Evolutionary conservation across 345 rosid genomes (phyloP), one percentile per base, ranked within the genome.

Genomic region (Camelina hispida): DNA sequence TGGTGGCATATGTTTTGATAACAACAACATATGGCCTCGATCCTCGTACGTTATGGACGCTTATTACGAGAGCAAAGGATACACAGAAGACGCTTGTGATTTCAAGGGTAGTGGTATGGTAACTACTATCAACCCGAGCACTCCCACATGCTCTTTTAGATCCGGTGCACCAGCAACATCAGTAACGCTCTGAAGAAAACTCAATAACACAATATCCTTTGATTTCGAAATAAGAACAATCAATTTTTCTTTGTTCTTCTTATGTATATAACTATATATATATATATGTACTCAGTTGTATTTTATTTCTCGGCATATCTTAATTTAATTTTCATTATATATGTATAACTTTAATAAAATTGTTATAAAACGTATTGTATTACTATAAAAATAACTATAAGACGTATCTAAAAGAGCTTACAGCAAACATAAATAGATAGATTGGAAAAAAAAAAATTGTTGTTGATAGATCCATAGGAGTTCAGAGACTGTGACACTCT

Each of bases 1-100:
- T 0, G 95, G 87, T 11, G 81, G 90, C 30, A 66, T 80, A 60
- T 93, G 96, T 60, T 88, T 75, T 32, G 51, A 71, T 43, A 91
- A 92, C 1, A 81, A 84, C 65, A 79, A 86, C 1, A 32, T 88
- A 0, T 85, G 65, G 70, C 84, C 91, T 2, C 93, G 91, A 72
- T 87, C 98, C 0, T 84, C 95, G 4, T 90, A 83, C 18, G 85
- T 93, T 0, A 88, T 90, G 81, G 87, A 90, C 68, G 85, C 86
- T 69, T 90, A 86, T 28, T 93, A 88, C 55, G 93, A 93, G 81
- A 88, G 83, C 81, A 81, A 86, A 18, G 78, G 72, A 4, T 84
- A 89, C 13, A 52, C 35, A 5, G 44, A 72, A 11, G 93, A 92
- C 40, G 75, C 86, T 55, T 93, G 96, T 42, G 47, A 86, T 17